These are phyloP conservation scores for Hydnomerulius pinastri DNA, from an alignment of 768 basidiomycete genomes.

Conservation along the genomic window DNA sequence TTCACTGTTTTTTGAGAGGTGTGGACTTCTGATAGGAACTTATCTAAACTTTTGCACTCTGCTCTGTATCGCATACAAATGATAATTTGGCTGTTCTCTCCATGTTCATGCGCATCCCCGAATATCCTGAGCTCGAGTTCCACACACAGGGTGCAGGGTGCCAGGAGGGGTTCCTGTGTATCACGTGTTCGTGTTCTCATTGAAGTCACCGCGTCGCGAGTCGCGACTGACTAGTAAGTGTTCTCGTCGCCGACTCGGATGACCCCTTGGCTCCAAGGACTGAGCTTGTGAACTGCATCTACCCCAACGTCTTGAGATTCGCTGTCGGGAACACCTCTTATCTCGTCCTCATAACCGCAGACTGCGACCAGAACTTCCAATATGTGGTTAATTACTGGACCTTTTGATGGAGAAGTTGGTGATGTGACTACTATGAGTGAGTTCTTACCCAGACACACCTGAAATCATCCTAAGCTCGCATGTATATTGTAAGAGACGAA, in stretches of 20 bases:
- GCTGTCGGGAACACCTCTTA: no score
- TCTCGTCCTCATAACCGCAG: no score
- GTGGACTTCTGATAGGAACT: neutral
- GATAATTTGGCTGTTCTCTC: slow-evolving; percentile 10
- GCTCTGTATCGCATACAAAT: slow-evolving; percentile 21
- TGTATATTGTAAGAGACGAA: slow-evolving; percentile 45
- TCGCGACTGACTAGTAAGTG: no score
- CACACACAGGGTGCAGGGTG: no score
- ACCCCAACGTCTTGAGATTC: neutral
- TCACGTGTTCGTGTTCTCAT: slow-evolving; percentile 10
- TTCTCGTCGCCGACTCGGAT: no score
- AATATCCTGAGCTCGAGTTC: no score
- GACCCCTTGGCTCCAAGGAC: no score
- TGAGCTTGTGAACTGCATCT: neutral
- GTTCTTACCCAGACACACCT: slow-evolving; percentile 28
- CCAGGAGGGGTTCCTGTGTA: no score
- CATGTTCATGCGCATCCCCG: no score
- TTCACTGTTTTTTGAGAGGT: neutral
- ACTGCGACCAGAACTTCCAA: neutral
- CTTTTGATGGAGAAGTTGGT: slow-evolving; percentile 46
- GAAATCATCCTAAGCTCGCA: neutral
- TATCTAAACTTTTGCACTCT: slow-evolving; percentile 10
- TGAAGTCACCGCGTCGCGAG: no score
- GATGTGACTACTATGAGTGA: slow-evolving; percentile 44
- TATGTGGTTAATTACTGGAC: slow-evolving; percentile 60